Conservation (phyloP, 345 rosid genomes). For the Citropsis articulata region DNA sequence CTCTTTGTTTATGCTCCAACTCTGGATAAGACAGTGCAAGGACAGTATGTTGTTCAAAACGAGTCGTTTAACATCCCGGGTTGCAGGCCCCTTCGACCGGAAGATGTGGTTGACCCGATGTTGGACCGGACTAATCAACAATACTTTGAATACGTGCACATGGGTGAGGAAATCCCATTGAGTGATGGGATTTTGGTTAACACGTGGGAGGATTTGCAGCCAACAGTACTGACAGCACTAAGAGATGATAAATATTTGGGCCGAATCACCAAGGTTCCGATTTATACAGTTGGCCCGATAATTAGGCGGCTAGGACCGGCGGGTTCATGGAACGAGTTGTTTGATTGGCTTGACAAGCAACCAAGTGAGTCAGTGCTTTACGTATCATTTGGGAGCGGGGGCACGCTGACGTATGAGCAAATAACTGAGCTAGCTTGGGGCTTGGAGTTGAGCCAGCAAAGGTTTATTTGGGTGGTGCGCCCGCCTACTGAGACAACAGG, state of each 20-base stretch:
- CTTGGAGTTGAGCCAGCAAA: constrained; percentile 52
- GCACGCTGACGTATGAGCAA: constrained; percentile 49
- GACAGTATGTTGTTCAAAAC: constrained; percentile 31
- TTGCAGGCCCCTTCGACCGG: constrained; percentile 42
- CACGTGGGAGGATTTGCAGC: constrained; percentile 58
- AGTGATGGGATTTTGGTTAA: constrained; percentile 59
- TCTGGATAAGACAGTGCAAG: constrained; percentile 34
- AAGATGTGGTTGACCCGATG: constrained; percentile 41
- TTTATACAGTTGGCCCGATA: constrained; percentile 52
- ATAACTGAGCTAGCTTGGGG: constrained; percentile 59
- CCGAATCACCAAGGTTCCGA: constrained; percentile 24
- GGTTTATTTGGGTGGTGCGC: constrained; percentile 64
- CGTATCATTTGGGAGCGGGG: constrained; percentile 76
- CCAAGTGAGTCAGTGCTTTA: constrained; percentile 46
- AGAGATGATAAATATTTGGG: constrained; percentile 21
- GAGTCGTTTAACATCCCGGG: constrained; percentile 52
- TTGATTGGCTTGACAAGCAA: constrained; percentile 55
- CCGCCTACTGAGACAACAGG: constrained; percentile 28
- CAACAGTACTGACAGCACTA: constrained; percentile 36
- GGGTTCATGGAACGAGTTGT: neutral
- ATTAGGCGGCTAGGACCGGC: constrained; percentile 10
- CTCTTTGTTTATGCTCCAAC: constrained; percentile 29
- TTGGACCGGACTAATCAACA: constrained; percentile 26
- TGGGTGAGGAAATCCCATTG: constrained; percentile 7
- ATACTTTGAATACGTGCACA: neutral